A percentile compares a stretch with the other conserved stretches of the same genome.
Conservation (phyloP, 352 stramenopile genomes). For the Phytophthora lateralis region DNA sequence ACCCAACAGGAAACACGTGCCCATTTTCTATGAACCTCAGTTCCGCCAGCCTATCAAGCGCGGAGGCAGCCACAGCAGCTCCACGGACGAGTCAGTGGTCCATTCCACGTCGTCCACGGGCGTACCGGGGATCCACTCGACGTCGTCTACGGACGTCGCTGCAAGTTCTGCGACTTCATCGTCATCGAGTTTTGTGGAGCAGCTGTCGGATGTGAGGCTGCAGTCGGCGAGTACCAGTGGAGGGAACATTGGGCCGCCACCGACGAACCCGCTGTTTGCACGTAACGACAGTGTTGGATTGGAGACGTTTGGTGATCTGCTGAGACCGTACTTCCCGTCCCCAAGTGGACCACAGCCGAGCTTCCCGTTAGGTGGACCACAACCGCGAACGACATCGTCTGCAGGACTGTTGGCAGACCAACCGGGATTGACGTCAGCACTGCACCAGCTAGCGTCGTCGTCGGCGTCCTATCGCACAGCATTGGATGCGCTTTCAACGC, state of each 20-base stretch:
- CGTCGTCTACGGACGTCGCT: slow-evolving; percentile 22
- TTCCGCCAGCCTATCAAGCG: slow-evolving; percentile 40
- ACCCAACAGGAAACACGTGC: slow-evolving; percentile 84
- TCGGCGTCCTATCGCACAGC: slow-evolving; percentile 51
- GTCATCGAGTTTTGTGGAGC: slow-evolving; percentile 15
- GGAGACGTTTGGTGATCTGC: slow-evolving; percentile 49
- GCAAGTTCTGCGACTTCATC: slow-evolving; percentile 31
- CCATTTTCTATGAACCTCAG: slow-evolving; percentile 77
- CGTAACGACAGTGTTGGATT: slow-evolving; percentile 62
- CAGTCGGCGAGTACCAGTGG: slow-evolving; percentile 19
- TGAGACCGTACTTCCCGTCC: slow-evolving; percentile 50
- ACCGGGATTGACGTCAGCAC: slow-evolving; percentile 28
- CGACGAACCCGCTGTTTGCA: slow-evolving; percentile 62
- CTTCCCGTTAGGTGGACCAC: slow-evolving; percentile 21
- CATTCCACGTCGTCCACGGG: slow-evolving; percentile 49
- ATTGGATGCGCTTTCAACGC: slow-evolving; percentile 27
- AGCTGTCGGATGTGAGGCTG: slow-evolving; percentile 41
- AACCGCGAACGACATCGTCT: slow-evolving; percentile 18
- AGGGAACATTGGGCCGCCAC: slow-evolving; percentile 30
- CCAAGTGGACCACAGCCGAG: slow-evolving; percentile 23
- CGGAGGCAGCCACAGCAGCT: slow-evolving; percentile 22
- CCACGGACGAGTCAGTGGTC: slow-evolving; percentile 39
- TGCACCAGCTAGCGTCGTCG: slow-evolving; percentile 66
- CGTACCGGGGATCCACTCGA: slow-evolving; percentile 23
- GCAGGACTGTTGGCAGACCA: slow-evolving; percentile 23